phyloP scores from a whole-genome alignment of 2,329 filamentous ascomycete species.

The Phaeosphaeria sp. region DNA sequence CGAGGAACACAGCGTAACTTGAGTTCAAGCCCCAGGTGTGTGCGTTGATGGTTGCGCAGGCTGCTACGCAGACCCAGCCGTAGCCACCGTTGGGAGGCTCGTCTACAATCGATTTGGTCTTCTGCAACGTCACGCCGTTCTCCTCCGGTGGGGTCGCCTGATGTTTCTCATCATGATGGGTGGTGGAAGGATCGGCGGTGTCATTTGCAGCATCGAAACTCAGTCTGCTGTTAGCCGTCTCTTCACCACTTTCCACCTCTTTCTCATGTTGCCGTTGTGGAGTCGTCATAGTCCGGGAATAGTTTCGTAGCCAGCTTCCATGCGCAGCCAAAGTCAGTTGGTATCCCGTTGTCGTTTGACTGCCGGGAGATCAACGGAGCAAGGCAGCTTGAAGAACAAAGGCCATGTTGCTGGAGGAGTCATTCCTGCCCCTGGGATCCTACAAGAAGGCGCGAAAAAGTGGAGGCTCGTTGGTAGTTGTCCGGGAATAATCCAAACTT shows the following conservation, averaged over 20 bases:
- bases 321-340: background rate
- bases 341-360: background rate
- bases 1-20: conserved; percentile 75
- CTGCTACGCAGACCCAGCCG: conserved; percentile 62
- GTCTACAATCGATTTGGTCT: conserved; percentile 29
- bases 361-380: background rate
- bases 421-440: background rate
- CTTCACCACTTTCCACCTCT: conserved; percentile 6
- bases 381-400: background rate
- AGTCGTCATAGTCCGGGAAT: conserved; percentile 13
- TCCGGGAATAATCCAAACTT: conserved; percentile 24
- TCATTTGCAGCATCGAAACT: background rate
- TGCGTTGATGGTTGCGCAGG: conserved; percentile 39
- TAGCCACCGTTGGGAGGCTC: conserved; percentile 68
- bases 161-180: background rate
- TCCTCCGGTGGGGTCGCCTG: background rate
- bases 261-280: conserved; percentile 3
- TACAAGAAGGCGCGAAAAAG: conserved; percentile 10
- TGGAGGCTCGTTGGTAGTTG: conserved; percentile 4
- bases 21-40: conserved; percentile 80
- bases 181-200: background rate
- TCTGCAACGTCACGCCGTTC: background rate
- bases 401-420: conserved; percentile 2
- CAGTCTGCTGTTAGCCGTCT: conserved; percentile 8
- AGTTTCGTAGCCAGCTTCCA: background rate